Evolutionary conservation across 2,329 filamentous ascomycete genomes (phyloP), one percentile per base, ranked within the genome.

Genomic region (Phaeophleospora eucalypticola): DNA sequence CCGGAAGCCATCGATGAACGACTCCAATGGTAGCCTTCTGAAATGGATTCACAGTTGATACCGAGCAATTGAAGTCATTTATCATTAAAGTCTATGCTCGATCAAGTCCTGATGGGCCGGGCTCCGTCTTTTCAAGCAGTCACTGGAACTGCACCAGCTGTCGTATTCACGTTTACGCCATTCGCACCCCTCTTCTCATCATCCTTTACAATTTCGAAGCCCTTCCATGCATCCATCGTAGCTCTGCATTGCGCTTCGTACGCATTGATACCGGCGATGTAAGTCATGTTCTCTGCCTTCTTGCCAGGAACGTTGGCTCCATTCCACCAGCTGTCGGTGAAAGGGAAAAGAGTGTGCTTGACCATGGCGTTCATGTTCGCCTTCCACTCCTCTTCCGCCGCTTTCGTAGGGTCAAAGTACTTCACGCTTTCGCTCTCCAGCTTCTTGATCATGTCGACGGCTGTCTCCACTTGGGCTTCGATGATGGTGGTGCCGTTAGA

Each of bases 401-500:
- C 64, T 19, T 59, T 62, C 3, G 65, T 71, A 1, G 70, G 55
- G 39, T 73, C 69, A 39, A 72, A 66, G 37, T 65, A 65, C 36
- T 63, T 63, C 41, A 69, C 67, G 3, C 64, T 63, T 37, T 71
- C 60, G 8, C 65, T 59, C 36, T 63, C 58, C 7, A 69, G 56
- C 56, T 68, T 68, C 32, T 63, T 60, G 46, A 71, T 68, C 37
- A 65, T 63, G 34, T 71, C 66, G n/a, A 71, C 64, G 21, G 71
- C 70, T 62, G 68, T 71, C 43, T 72, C 66, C n/a, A 66, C 68
- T 49, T 73, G 70, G 1, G 61, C 59, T 49, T 72, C 69, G 32
- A 71, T 58, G 43, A 69, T 71, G 6, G 64, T 69, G 1, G 71
- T 70, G 0, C 71, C 71, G 36, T 74, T 74, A 29, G 64, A 65